Evolutionary conservation across 176 grass and related monocot genomes (phyloP), one percentile per base, ranked within the genome.

Genomic region (Oryza officinalis): DNA sequence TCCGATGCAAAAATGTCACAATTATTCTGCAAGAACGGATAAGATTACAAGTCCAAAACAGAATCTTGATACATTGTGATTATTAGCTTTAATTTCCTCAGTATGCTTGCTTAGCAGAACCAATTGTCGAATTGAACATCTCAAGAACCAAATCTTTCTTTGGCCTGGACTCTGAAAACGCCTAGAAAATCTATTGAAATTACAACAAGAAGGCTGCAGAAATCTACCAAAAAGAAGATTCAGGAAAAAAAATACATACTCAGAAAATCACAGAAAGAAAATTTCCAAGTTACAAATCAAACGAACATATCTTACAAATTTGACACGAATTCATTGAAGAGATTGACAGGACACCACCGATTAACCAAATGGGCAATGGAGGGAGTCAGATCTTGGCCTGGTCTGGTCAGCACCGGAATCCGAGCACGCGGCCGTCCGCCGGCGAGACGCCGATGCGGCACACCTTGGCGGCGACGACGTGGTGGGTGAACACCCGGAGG

Each of bases 401-500:
- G 22, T 80, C 32, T 32, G 27, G 22, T 80, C 90, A 97, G 81
- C 95, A 97, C 12, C 92, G 88, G 69, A 94, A 94, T 11, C 83
- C 90, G 65, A 97, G 80, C 41, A 97, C 92, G 60, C 83, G 77
- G n/a, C 92, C 95, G 67, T 92, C 71, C 13, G 49, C 71, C 13
- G 92, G 73, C 30, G 92, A 91, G 65, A 94, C 90, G 4, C 69
- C 66, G 74, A 97, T 80, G 50, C 80, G 92, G 86, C 95, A 97
- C 13, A 80, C 8, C 76, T 89, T 91, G 69, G 69, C 57, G 74
- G 90, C 76, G 90, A 89, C 86, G 18, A 97, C 86, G 83, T 92
- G 88, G 88, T 97, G 95, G 2, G 92, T 97, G 81, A 97, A 87
- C 71, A 97, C 88, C 68, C 79, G 68, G 41, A 97, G 76, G 37